Base-by-base conservation (phyloP, 805 yeast genomes). In the Pichia manshurica region DNA sequence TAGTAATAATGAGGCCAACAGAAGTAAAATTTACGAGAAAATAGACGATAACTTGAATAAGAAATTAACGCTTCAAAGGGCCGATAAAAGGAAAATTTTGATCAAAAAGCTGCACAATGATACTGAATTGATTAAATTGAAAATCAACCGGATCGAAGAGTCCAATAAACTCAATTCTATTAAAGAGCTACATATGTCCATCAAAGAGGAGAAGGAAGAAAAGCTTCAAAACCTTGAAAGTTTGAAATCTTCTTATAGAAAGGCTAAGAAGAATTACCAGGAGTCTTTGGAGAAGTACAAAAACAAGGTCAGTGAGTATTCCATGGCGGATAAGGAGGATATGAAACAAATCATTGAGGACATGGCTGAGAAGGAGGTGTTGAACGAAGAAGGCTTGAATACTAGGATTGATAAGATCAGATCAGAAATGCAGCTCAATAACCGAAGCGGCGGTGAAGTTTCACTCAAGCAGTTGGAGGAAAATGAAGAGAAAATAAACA, bases 341-440 rank as follows among this genome's bases (percentile, higher is more conserved):
- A 70, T 77, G 8, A 70, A 70, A 10, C 61, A 66, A 55, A 51
- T 70, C 61, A 58, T 57, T 13, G 51, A 55, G 7, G 48, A 53
- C 5, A 71, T 75, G 52, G 60, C 65, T 39, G 64, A 62, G 0
- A 60, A 59, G 12, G 63, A 56, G 3, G 53, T 52, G 10, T 62
- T 75, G 37, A 66, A 70, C 5, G 74, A 71, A 48, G 58, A 53
- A 21, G 59, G 58, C 15, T 55, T 78, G 7, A 54, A 66, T 36
- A 56, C 59, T 7, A 74, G 70, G 49, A 69, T 76, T 19, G 60
- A 60, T 19, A 61, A 68, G 31, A 60, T 77, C 28, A 70, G 72
- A 44, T 72, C 73, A 13, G 77, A 75, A 25, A 53, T 67, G 56
- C 45, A 56, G 17, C 44, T 63, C 19, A 47, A 53, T n/a, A 51